A percentile compares a stretch with the other conserved stretches of the same genome.
Conservation (phyloP, 75 land plant species). For the Larix kaempferi region DNA sequence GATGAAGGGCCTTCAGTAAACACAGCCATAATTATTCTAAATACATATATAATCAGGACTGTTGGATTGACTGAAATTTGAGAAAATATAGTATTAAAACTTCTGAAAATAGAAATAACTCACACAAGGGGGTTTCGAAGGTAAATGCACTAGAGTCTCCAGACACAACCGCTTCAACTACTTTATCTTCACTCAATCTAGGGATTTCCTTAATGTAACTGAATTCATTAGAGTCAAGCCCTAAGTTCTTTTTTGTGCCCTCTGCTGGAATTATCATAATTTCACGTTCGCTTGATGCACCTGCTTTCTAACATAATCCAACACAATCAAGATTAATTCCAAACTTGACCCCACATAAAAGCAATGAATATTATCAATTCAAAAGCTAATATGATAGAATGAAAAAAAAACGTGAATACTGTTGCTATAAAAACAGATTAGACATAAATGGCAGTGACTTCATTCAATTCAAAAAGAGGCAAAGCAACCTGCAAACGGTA, state of each 20-base stretch:
- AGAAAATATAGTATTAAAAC: neutral
- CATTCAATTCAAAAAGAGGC: neutral
- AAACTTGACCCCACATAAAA: neutral
- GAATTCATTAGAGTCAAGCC: constrained; percentile 16
- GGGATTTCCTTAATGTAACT: constrained; percentile 22
- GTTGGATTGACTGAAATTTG: neutral
- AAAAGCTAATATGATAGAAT: neutral
- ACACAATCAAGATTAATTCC: neutral
- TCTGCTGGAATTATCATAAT: constrained; percentile 17
- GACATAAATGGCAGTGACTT: constrained; percentile 1
- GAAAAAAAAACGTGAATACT: too few relatives aligned
- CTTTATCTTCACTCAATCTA: constrained; percentile 45
- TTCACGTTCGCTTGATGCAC: constrained; percentile 1
- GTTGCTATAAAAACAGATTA: neutral
- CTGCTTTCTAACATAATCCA: constrained; percentile 4
- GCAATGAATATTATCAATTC: neutral
- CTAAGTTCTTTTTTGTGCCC: constrained; percentile 23
- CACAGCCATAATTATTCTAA: neutral
- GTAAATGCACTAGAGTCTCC: constrained; percentile 48
- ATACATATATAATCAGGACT: neutral
- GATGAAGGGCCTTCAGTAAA: constrained; percentile 44
- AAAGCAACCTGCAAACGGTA: too few relatives aligned
- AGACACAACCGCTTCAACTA: constrained; percentile 56
- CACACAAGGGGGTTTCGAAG: constrained; percentile 50
- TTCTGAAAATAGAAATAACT: constrained; percentile 11